Percentiles rank a stretch among this genome's conserved stretches.
Conservation (phyloP, 169 alveolate genomes). For the Eimeria necatrix region DNA sequence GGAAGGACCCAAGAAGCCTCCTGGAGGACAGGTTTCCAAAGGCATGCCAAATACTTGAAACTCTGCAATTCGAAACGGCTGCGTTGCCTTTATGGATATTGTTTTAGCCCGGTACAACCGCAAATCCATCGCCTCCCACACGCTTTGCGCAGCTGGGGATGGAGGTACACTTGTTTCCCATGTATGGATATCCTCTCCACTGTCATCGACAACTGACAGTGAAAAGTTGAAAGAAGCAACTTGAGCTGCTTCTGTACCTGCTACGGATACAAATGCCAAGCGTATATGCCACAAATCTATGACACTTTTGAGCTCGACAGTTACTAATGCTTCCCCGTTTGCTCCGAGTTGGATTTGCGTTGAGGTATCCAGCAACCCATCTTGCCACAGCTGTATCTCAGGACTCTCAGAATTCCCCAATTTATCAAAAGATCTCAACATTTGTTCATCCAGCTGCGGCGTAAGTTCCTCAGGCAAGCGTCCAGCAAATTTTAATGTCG, state of each 20-base stretch:
- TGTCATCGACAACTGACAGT: constrained; percentile 27
- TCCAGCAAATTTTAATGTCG: not conserved
- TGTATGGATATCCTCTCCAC: constrained; percentile 59
- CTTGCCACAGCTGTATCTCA: constrained; percentile 57
- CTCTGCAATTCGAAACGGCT: constrained; percentile 53
- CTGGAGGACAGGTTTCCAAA: constrained; percentile 36
- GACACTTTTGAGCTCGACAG: constrained; percentile 33
- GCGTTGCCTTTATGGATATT: not conserved
- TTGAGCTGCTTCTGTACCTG: not conserved
- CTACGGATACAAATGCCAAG: constrained; percentile 44
- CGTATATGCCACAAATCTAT: constrained; percentile 64
- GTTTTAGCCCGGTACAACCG: constrained; percentile 65
- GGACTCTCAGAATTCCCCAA: not conserved
- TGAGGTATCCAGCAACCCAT: constrained; percentile 57
- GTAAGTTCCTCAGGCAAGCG: not conserved
- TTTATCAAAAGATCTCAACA: not conserved
- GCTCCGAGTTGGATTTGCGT: not conserved
- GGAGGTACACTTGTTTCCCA: constrained; percentile 72
- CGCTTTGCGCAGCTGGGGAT: constrained; percentile 74
- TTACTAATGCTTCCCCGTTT: constrained; percentile 52
- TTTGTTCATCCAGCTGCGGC: not conserved
- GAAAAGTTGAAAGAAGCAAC: constrained; percentile 40
- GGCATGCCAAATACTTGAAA: constrained; percentile 71
- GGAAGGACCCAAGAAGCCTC: constrained; percentile 63
- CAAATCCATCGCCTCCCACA: constrained; percentile 73